Evolutionary conservation across 2,329 filamentous ascomycete species (phyloP).

Genomic region (Didymella segeticola): DNA sequence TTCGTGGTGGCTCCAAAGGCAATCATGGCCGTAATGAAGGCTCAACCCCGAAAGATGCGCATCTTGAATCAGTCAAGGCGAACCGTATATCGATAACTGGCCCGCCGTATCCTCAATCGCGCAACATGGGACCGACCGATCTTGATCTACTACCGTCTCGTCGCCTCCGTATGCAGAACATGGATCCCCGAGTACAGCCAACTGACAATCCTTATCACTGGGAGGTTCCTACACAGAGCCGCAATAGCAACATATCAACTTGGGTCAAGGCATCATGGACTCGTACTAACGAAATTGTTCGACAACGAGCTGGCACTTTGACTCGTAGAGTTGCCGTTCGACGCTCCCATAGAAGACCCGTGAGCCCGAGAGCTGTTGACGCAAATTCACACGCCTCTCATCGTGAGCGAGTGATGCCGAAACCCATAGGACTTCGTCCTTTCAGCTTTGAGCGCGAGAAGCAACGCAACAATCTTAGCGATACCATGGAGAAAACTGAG

Average conservation of each 20-base stretch:
- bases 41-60: no score
- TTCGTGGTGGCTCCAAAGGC: background rate
- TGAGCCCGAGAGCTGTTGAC: no score
- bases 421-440: background rate
- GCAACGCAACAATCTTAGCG: background rate
- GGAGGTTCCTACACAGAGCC: background rate
- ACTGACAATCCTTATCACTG: constrained; percentile 5
- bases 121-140: background rate
- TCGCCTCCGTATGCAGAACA: background rate
- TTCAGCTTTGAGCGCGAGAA: constrained; percentile 3
- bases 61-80: background rate
- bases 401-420: background rate
- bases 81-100: background rate
- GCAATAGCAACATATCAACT: background rate
- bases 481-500: background rate
- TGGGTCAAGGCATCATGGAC: constrained; percentile 1
- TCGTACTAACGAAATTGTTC: constrained; percentile 2
- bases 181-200: background rate
- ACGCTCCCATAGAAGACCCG: background rate
- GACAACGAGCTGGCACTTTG: background rate
- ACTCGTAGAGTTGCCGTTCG: constrained; percentile 4
- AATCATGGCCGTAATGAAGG: background rate
- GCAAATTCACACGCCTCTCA: background rate
- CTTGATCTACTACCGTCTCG: background rate
- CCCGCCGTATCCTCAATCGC: background rate